Evolutionary conservation across 331 rosid species (phyloP).

Genomic region (Malus hybrid): DNA sequence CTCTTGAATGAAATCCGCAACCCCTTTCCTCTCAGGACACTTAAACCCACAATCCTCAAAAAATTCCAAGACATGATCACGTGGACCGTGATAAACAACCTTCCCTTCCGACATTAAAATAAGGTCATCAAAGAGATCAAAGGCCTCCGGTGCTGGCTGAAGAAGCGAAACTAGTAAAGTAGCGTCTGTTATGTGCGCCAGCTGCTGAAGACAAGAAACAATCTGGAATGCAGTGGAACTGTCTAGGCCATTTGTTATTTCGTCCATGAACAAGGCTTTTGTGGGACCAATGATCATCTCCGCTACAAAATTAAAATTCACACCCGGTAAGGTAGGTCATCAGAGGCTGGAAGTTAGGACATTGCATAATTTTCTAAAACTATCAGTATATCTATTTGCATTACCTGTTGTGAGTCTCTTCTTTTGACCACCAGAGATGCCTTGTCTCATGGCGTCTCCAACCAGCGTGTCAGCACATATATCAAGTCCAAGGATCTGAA

Average conservation of each 20-base stretch:
- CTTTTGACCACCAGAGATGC: conserved; percentile 64
- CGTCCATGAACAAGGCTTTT: conserved; percentile 62
- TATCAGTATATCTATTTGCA: neutral
- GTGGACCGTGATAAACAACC: conserved; percentile 57
- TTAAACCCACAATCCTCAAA: conserved; percentile 52
- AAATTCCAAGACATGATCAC: conserved; percentile 32
- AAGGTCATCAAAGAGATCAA: conserved; percentile 60
- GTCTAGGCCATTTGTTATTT: conserved; percentile 62
- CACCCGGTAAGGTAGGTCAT: neutral
- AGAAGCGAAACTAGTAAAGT: conserved; percentile 57
- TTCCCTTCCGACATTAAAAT: conserved; percentile 55
- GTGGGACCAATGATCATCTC: conserved; percentile 60
- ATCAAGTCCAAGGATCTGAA: conserved; percentile 62
- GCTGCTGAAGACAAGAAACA: conserved; percentile 51
- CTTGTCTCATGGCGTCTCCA: conserved; percentile 53
- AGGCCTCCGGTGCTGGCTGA: conserved; percentile 64
- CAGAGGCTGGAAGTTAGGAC: neutral
- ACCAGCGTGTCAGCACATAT: conserved; percentile 53
- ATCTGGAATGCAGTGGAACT: conserved; percentile 61
- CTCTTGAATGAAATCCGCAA: conserved; percentile 64
- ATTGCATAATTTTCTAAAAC: neutral
- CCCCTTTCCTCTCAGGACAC: conserved; percentile 57
- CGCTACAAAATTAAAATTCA: conserved; percentile 19
- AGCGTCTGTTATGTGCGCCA: conserved; percentile 48
- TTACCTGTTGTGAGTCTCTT: conserved; percentile 61